Base-by-base conservation (phyloP, 768 basidiomycete genomes). In the Leccinum arenicola region DNA sequence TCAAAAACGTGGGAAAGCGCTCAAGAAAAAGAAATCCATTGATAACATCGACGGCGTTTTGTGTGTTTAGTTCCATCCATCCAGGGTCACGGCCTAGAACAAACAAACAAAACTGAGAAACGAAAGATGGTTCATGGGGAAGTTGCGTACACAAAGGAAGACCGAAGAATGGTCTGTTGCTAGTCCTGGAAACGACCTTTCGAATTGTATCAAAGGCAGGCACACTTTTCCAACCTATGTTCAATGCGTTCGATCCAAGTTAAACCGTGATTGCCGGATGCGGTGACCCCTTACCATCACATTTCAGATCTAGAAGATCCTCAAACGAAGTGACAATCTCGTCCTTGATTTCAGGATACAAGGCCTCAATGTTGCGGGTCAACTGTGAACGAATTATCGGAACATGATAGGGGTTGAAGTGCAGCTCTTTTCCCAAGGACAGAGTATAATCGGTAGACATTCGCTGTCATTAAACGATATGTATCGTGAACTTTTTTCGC, bases 281-380 rank as follows among this genome's bases (percentile, higher is more conserved):
- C 38, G 17, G 3, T 19, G 12, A 23, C n/a, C n/a, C n/a, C 45
- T 47, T 14, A 47, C 45, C 45, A 47, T 47, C 12, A 5, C 45
- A 11, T 23, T 14, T 56, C 11, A 66, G 57, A 55, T 59, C 54
- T 12, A 85, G 70, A 33, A 71, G 61, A 1, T 79, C 79, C 3
- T 68, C 64, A 54, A 83, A 79, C 1, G 82, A 72, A 0, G 67
- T 54, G 1, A 64, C 48, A 27, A 83, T 68, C 60, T 86, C 85
- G 19, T 81, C 77, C 11, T 70, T 73, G 14, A 85, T 64, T 21
- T 75, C 73, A 1, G 75, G 71, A 58, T 77, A 78, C 3, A 77
- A 60, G 4, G 53, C 56, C 0, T 68, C 73, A 8, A 84, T 68
- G 50, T 76, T 78, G 8, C 80, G 70, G 4, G 72, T 74, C 8